phyloP scores from a whole-genome alignment of 2,329 filamentous ascomycete species.

The Trichoderma aggressivum region DNA sequence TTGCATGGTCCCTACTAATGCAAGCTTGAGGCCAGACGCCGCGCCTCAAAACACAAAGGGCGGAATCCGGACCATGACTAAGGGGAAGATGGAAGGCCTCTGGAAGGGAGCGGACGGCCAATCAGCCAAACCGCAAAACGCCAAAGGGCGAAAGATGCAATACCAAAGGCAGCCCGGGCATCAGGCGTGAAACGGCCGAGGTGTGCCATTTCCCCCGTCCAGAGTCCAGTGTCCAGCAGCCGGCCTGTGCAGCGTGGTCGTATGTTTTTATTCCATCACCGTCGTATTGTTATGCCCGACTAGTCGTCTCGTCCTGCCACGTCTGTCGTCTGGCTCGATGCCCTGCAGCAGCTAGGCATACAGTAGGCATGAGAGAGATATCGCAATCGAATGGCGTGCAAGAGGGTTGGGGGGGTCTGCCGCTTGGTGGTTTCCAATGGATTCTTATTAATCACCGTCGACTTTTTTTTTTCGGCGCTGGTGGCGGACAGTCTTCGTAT shows the following conservation, averaged over 20 bases:
- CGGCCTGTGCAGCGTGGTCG: not conserved
- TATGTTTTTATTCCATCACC: slow-evolving; percentile 10
- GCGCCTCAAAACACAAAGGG: slow-evolving; percentile 4
- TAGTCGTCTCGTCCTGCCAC: slow-evolving; percentile 9
- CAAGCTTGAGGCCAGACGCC: not conserved
- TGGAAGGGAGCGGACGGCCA: slow-evolving; percentile 4
- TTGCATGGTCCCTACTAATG: slow-evolving; percentile 12
- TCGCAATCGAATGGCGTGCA: not conserved
- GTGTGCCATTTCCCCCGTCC: not conserved
- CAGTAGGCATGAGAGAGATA: not conserved
- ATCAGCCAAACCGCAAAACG: not conserved
- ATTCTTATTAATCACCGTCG: not conserved
- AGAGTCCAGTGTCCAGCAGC: not conserved
- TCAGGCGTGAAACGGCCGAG: slow-evolving; percentile 1
- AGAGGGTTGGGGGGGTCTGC: not conserved
- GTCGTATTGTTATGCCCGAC: not conserved
- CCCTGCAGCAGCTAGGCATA: slow-evolving; percentile 1
- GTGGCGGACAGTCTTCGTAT: slow-evolving; percentile 4
- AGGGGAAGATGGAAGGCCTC: slow-evolving; percentile 1
- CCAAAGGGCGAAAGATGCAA: not conserved
- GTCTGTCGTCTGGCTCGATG: not conserved
- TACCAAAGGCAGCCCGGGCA: not conserved
- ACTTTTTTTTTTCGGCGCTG: not conserved
- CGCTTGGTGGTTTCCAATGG: not conserved
- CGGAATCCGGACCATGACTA: slow-evolving; percentile 6